Base-by-base conservation (phyloP, 768 basidiomycete genomes). In the Boletus eberwhitei region DNA sequence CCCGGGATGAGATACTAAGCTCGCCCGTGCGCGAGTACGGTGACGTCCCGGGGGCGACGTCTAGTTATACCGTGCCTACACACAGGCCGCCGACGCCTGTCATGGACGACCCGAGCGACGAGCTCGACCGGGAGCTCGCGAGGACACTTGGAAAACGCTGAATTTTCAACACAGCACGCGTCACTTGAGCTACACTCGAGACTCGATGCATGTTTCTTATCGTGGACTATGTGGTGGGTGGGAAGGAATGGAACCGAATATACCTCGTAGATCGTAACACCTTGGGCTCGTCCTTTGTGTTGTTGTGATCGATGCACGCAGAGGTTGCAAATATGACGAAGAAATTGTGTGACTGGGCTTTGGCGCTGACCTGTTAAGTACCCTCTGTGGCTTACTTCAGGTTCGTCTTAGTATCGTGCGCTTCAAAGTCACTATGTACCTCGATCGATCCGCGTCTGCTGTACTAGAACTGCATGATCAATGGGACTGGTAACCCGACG, bases 81-180 rank as follows among this genome's bases (percentile, higher is more conserved):
- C 69, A 71, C 49, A 79, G 81, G 47, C 77, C 83, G 4, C 73
- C 80, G n/a, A 86, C 79, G 62, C 90, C 88, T 0, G 76, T 90
- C 57, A 82, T 90, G 77, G 92, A 94, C 59, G 86, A 93, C 63
- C 92, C 92, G 8, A 89, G 87, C 55, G 86, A 85, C 52, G 88
- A 88, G 62, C 81, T 95, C 13, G 93, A 95, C 67, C 83, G 85
- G 41, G 92, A 95, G 68, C 78, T 94, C n/a, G 88, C 87, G 12
- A 81, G 83, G 49, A 84, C 87, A 34, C 87, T 87, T 64, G 75
- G 66, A 19, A 64, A 62, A 19, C 61, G 67, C 39, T 73, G 47
- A 70, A 36, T n/a, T 8, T 12, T 19, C 6, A 38, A 37, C 11
- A 11, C 8, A 17, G 17, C 8, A n/a, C 21, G 14, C 8, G 12